phyloP scores from a whole-genome alignment of 345 rosid genomes.

The Pugionium dolabratum region DNA sequence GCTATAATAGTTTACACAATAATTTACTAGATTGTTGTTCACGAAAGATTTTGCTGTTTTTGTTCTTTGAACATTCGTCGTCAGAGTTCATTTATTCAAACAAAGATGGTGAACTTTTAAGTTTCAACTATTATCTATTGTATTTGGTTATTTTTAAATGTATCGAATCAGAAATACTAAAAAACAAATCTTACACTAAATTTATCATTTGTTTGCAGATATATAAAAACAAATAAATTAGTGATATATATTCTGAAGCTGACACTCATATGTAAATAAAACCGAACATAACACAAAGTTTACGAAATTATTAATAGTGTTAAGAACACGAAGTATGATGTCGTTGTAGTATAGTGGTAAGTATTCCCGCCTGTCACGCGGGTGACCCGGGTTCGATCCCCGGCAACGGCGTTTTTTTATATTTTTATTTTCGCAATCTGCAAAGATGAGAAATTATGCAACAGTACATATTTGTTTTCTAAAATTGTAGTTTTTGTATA shows the following conservation, averaged over 20 bases:
- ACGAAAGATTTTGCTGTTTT: constrained; percentile 4
- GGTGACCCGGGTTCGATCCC: constrained; percentile 95
- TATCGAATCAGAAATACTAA: not conserved
- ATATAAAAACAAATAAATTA: too few species aligned
- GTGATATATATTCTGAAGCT: too few species aligned
- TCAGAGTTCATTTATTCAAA: not conserved
- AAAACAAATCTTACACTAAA: too few species aligned
- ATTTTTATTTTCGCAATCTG: too few species aligned
- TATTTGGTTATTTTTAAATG: not conserved
- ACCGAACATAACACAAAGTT: too few species aligned
- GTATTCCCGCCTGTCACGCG: constrained; percentile 87
- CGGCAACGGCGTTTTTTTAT: constrained; percentile 64
- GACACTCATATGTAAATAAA: too few species aligned
- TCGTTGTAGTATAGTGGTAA: constrained; percentile 91
- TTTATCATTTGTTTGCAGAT: too few species aligned
- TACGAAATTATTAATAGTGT: too few species aligned
- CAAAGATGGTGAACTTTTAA: not conserved
- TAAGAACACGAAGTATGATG: constrained; percentile 1
- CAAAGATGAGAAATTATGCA: too few species aligned
- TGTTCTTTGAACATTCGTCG: not conserved
- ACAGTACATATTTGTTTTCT: not conserved
- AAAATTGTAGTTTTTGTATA: not conserved
- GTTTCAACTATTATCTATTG: not conserved
- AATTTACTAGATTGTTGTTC: not conserved
- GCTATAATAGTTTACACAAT: constrained; percentile 1